phyloP scores from a whole-genome alignment of 2,329 filamentous ascomycete species.

The Escovopsis sp. region DNA sequence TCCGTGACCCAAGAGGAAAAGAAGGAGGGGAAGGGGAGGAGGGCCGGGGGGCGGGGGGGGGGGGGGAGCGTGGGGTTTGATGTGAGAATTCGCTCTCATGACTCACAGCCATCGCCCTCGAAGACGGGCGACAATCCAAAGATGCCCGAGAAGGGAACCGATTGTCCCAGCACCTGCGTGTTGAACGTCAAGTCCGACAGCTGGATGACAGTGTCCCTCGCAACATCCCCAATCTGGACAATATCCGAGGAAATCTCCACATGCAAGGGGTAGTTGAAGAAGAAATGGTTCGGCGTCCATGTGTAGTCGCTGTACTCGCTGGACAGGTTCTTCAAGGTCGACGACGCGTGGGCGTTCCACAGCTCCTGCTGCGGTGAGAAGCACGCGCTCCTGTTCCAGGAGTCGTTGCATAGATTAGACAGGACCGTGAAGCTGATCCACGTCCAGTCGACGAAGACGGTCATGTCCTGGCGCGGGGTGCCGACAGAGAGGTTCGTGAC shows the following conservation, averaged over 20 bases:
- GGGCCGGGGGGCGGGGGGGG: too few relatives aligned
- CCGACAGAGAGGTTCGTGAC: constrained; percentile 5
- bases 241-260: constrained; percentile 7
- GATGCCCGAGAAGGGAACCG: constrained; percentile 6
- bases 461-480: constrained; percentile 4
- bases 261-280: constrained; percentile 6
- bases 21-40: too few relatives aligned
- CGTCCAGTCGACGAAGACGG: constrained; percentile 10
- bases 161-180: neutral
- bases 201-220: constrained; percentile 4
- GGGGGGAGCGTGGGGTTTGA: too few relatives aligned
- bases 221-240: constrained; percentile 5
- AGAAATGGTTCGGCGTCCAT: constrained; percentile 10
- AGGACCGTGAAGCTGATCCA: constrained; percentile 8
- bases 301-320: constrained; percentile 4
- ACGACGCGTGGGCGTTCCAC: constrained; percentile 7
- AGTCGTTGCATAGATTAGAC: constrained; percentile 7
- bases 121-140: constrained; percentile 8
- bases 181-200: constrained; percentile 7
- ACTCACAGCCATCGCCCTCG: constrained; percentile 5
- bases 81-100: too few relatives aligned
- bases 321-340: constrained; percentile 5
- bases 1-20: too few relatives aligned
- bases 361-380: constrained; percentile 3
- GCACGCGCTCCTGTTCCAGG: constrained; percentile 4